Evolutionary conservation across 2,329 filamentous ascomycete species (phyloP).

Genomic region (Phyllosticta citriasiana): DNA sequence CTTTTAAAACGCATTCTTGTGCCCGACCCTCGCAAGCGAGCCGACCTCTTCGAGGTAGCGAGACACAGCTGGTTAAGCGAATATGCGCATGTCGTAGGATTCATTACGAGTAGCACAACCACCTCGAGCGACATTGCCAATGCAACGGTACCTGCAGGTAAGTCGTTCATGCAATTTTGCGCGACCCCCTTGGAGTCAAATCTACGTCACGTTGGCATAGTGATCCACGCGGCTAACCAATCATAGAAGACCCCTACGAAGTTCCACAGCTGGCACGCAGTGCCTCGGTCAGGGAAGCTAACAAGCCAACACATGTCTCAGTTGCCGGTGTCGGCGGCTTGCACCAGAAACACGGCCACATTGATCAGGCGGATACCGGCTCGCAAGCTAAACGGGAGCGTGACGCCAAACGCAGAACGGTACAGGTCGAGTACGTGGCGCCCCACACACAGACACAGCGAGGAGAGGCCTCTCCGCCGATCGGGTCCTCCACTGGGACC

Average conservation of each 20-base stretch:
- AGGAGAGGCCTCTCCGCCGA: conserved; percentile 37
- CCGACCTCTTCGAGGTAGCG: conserved; percentile 93
- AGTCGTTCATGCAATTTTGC: conserved; percentile 14
- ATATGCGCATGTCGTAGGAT: conserved; percentile 90
- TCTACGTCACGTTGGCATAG: neutral
- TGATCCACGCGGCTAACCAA: conserved; percentile 12
- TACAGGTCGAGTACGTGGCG: conserved; percentile 95
- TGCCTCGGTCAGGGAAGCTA: conserved; percentile 80
- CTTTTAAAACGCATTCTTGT: conserved; percentile 87
- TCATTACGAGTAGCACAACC: conserved; percentile 93
- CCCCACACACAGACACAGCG: conserved; percentile 78
- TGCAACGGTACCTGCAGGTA: conserved; percentile 56
- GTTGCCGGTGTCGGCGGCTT: conserved; percentile 48
- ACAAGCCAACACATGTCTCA: conserved; percentile 48
- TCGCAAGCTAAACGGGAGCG: conserved; percentile 56
- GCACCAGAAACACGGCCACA: conserved; percentile 61
- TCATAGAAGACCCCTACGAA: conserved; percentile 44
- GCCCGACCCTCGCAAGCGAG: conserved; percentile 86
- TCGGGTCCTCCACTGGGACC: conserved; percentile 20
- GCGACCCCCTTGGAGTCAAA: neutral
- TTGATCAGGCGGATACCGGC: conserved; percentile 56
- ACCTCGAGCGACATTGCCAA: conserved; percentile 77
- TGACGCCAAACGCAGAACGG: conserved; percentile 84
- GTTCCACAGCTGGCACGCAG: conserved; percentile 63
- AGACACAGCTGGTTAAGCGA: conserved; percentile 97